Base-by-base conservation (phyloP, 169 alveolate species). In the Plasmodium cynomolgi region DNA sequence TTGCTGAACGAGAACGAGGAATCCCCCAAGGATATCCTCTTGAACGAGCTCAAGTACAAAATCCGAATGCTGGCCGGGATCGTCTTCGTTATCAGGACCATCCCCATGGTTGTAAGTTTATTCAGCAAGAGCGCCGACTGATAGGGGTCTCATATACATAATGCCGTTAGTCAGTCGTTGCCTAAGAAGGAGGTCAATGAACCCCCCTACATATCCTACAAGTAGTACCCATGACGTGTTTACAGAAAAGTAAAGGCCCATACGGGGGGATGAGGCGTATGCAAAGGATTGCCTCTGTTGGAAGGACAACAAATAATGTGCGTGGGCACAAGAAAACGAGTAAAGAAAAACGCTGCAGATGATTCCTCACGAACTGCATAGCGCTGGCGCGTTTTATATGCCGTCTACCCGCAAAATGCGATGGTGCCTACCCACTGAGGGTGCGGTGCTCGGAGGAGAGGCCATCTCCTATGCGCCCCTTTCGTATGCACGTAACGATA, bases 11-110 rank as follows among this genome's bases (percentile, higher is more conserved):
- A 72, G 44, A 82, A 73, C n/a, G 92, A 81, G 50, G 92, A 81
- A 82, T 91, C 95, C 71, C 95, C 95, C 37, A 91, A 83, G 80
- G 95, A 91, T 23, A 91, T 91, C 34, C 62, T 91, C 50, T 7
- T 91, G 26, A 91, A 82, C 44, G 95, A 91, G 47, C 79, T 91
- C 26, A 91, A 91, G 44, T 91, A 91, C 20, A 91, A 91, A 73
- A 72, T 91, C 8, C 88, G 95, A 31, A 41, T 91, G 1, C 39
- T 91, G 6, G 58, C 92, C 15, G 95, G 95, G 7, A 50, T 91
- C 41, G 62, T 91, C 56, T 91, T 91, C 33, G 83, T 74, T 8
- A 91, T 83, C 20, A 68, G 85, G 31, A 23, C 88, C 6, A 73
- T 79, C 39, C 95, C 95, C 37, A 68, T 37, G 79, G 83, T 91